These are phyloP conservation scores for Cladosporium sp. DNA, from an alignment of 2,329 filamentous ascomycete genomes.

Conservation along the genomic window DNA sequence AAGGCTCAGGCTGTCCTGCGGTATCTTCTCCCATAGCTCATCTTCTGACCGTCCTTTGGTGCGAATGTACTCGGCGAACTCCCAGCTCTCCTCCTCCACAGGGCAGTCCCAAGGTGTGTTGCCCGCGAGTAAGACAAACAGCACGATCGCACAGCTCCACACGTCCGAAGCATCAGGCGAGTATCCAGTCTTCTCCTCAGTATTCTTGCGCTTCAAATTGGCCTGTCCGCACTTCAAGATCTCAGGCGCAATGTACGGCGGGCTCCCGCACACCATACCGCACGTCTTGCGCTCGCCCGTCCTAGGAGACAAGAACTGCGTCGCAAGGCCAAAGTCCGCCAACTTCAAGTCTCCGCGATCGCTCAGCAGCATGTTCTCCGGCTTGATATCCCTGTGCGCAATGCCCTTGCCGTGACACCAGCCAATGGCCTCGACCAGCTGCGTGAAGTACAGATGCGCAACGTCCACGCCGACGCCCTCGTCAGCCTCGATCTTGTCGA, in stretches of 20 bases:
- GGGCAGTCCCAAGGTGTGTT: slow-evolving; percentile 99
- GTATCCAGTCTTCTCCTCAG: slow-evolving; percentile 61
- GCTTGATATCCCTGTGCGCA: slow-evolving; percentile 74
- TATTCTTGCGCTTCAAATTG: slow-evolving; percentile 49
- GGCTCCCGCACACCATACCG: slow-evolving; percentile 89
- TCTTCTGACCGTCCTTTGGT: slow-evolving; percentile 78
- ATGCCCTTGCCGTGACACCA: slow-evolving; percentile 97
- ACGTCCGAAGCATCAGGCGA: slow-evolving; percentile 82
- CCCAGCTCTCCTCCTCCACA: slow-evolving; percentile 73
- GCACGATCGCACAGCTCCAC: slow-evolving; percentile 97
- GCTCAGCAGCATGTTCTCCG: slow-evolving; percentile 91
- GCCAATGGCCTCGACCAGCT: slow-evolving; percentile 84
- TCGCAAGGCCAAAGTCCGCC: slow-evolving; percentile 94
- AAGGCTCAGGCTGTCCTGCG: slow-evolving; percentile 72
- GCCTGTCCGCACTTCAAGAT: slow-evolving; percentile 61
- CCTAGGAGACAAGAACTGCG: slow-evolving; percentile 76
- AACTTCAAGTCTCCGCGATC: slow-evolving; percentile 85
- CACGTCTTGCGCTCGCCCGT: slow-evolving; percentile 80
- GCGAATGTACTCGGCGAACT: slow-evolving; percentile 83
- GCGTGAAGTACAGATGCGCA: slow-evolving; percentile 93
- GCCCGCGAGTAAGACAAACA: slow-evolving; percentile 91
- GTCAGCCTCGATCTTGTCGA: slow-evolving; percentile 99
- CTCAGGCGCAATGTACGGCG: slow-evolving; percentile 96
- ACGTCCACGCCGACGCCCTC: slow-evolving; percentile 93
- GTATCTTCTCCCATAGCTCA: slow-evolving; percentile 80